phyloP scores from a whole-genome alignment of 805 yeast genomes.

The Myxozyma neotropica region DNA sequence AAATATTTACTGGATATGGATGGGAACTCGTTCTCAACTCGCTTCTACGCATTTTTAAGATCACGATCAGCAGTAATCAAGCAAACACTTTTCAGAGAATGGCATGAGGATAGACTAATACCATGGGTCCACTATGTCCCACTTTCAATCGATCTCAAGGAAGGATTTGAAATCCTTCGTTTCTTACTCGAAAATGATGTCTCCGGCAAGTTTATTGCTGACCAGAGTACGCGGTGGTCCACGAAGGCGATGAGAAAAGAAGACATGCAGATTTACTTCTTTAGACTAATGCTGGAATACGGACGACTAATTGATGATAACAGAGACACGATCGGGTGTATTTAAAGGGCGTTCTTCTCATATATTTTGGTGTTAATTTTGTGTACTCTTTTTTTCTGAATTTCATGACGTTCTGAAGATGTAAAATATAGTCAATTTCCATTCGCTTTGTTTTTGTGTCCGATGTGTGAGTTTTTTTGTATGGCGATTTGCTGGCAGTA shows the following conservation, averaged over 20 bases:
- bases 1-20: constrained; percentile 36
- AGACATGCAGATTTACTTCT: constrained; percentile 35
- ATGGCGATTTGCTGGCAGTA: too few relatives aligned
- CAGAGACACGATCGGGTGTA: constrained; percentile 31
- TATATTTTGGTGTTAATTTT: neutral
- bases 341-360: constrained; percentile 2
- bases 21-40: constrained; percentile 35
- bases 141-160: constrained; percentile 29
- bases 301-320: constrained; percentile 37
- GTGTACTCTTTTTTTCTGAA: neutral
- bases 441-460: neutral
- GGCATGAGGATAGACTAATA: constrained; percentile 35
- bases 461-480: too few relatives aligned
- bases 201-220: constrained; percentile 28
- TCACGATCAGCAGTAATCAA: constrained; percentile 34
- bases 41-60: constrained; percentile 32
- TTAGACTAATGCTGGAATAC: constrained; percentile 35
- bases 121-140: constrained; percentile 39
- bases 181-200: constrained; percentile 30
- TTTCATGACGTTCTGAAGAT: neutral
- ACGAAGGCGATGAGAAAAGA: constrained; percentile 30
- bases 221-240: constrained; percentile 28
- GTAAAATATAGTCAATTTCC: too few relatives aligned
- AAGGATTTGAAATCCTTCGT: constrained; percentile 29
- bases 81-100: constrained; percentile 35